These are phyloP conservation scores for Tricharina praecox DNA, from an alignment of 495 filamentous ascomycete genomes.

Conservation along the genomic window DNA sequence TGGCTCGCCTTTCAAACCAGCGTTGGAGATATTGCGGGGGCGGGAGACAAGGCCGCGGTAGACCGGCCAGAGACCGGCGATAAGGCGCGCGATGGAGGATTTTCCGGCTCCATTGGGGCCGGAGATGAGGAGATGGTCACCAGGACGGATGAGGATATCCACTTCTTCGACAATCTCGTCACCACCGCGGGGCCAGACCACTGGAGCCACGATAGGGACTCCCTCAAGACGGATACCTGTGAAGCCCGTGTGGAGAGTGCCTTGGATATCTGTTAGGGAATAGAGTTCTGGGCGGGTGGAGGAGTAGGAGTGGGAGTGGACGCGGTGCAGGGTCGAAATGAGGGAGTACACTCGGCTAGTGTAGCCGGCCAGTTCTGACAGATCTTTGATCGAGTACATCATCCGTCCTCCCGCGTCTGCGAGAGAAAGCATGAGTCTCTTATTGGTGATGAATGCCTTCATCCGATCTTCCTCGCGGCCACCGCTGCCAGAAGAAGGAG, in stretches of 20 bases:
- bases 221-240: slow-evolving; percentile 87
- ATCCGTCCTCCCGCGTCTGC: slow-evolving; percentile 92
- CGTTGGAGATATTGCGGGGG: slow-evolving; percentile 38
- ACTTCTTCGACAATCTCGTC: slow-evolving; percentile 80
- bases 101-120: slow-evolving; percentile 94
- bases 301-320: slow-evolving; percentile 77
- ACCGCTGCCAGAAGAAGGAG: slow-evolving; percentile 21
- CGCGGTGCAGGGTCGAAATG: slow-evolving; percentile 83
- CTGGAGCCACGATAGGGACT: slow-evolving; percentile 80
- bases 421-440: slow-evolving; percentile 91
- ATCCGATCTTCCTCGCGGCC: slow-evolving; percentile 67
- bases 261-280: slow-evolving; percentile 77
- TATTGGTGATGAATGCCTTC: slow-evolving; percentile 99
- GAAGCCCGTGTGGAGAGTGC: slow-evolving; percentile 81
- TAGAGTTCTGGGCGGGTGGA: slow-evolving; percentile 58
- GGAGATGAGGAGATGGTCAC: slow-evolving; percentile 86
- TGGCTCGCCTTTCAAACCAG: neutral
- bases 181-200: slow-evolving; percentile 65
- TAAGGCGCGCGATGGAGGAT: slow-evolving; percentile 69
- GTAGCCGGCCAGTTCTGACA: slow-evolving; percentile 86
- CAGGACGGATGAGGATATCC: slow-evolving; percentile 69
- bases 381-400: slow-evolving; percentile 99
- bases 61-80: slow-evolving; percentile 89
- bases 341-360: slow-evolving; percentile 91
- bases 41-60: slow-evolving; percentile 82